phyloP scores from a whole-genome alignment of 176 grass and related monocot genomes.

The Oryza glumipatula region DNA sequence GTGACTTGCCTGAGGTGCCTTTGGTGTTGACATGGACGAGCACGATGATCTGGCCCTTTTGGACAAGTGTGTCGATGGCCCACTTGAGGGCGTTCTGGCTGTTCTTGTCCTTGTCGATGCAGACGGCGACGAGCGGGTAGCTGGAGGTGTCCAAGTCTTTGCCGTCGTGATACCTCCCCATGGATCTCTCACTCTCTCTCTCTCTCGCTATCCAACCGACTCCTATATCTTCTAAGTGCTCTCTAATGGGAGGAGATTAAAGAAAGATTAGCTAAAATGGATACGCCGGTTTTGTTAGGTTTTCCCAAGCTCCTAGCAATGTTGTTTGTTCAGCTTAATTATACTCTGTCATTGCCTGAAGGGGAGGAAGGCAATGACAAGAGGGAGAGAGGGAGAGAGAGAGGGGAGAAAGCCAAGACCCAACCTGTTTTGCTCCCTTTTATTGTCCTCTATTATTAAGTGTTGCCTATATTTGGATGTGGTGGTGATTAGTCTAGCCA shows the following conservation, averaged over 20 bases:
- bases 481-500: not conserved
- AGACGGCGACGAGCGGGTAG: conserved; percentile 70
- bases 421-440: not conserved
- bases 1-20: conserved; percentile 42
- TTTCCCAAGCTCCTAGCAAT: not conserved
- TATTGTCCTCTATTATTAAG: conserved; percentile 22
- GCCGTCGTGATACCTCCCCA: conserved; percentile 54
- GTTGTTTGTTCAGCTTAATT: not conserved
- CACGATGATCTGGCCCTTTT: conserved; percentile 70
- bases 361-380: conserved; percentile 10
- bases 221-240: too few relatives aligned
- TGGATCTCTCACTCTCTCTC: not conserved
- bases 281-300: not conserved
- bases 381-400: not conserved
- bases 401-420: not conserved
- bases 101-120: conserved; percentile 84
- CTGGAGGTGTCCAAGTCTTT: conserved; percentile 10
- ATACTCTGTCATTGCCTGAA: not conserved
- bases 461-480: conserved; percentile 25
- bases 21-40: conserved; percentile 89
- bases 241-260: too few relatives aligned
- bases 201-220: not conserved
- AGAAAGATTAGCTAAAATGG: not conserved
- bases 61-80: conserved; percentile 61
- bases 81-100: conserved; percentile 85